Conservation (phyloP, 2,329 filamentous ascomycete genomes). For the Akanthomyces muscarius region DNA sequence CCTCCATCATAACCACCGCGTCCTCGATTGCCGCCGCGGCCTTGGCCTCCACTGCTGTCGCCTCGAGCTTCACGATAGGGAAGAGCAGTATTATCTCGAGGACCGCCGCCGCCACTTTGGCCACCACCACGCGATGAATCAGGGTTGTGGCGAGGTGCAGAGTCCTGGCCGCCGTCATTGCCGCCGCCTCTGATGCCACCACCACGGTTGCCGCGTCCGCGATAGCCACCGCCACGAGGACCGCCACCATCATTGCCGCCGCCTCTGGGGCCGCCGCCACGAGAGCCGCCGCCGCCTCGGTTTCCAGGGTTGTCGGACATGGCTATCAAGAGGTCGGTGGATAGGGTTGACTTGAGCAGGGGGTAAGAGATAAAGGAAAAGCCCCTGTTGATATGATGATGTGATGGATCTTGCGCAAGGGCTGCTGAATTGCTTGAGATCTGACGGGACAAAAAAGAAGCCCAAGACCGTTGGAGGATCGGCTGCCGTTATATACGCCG, state of each 20-base stretch:
- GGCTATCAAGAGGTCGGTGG: too few relatives aligned
- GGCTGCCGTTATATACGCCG: too few relatives aligned
- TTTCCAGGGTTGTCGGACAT: conserved; percentile 6
- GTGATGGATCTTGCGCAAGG: too few relatives aligned
- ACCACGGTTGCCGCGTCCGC: neutral
- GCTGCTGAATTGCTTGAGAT: too few relatives aligned
- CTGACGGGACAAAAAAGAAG: too few relatives aligned
- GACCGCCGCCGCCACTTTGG: conserved; percentile 17
- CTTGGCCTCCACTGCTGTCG: conserved; percentile 20
- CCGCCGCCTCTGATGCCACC: neutral
- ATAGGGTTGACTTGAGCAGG: too few relatives aligned
- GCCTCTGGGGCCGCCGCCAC: neutral
- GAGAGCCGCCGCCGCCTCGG: neutral
- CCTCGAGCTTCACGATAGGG: conserved; percentile 17
- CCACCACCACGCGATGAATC: conserved; percentile 9
- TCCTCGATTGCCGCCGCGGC: conserved; percentile 13
- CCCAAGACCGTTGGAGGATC: too few relatives aligned
- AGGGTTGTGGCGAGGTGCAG: too few relatives aligned
- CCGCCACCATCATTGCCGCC: neutral
- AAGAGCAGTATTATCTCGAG: neutral
- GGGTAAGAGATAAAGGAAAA: too few relatives aligned
- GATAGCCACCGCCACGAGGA: neutral
- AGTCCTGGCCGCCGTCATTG: neutral
- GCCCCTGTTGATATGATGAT: too few relatives aligned
- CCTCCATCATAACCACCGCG: conserved; percentile 20